Evolutionary conservation across 2,329 filamentous ascomycete species (phyloP).

Genomic region (Colletotrichum tabaci): DNA sequence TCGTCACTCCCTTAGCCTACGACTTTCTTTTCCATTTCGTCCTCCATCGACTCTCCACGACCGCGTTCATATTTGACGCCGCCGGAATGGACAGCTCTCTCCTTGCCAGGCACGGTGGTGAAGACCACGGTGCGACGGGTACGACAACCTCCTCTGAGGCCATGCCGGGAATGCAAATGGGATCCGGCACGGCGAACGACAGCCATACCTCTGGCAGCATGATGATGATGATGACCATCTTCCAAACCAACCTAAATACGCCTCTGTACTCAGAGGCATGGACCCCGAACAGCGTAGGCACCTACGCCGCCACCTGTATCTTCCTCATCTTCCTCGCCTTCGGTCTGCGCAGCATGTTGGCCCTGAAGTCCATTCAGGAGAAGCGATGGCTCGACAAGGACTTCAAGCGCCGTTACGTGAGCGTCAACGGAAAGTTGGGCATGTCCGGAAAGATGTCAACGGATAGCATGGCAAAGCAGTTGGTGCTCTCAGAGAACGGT

Average conservation of each 20-base stretch:
- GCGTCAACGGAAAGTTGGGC: constrained; percentile 75
- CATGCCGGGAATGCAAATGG: constrained; percentile 41
- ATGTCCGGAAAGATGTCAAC: constrained; percentile 72
- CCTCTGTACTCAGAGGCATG: constrained; percentile 75
- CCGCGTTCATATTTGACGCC: not conserved
- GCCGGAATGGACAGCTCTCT: constrained; percentile 33
- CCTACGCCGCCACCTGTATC: constrained; percentile 91
- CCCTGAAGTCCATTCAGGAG: constrained; percentile 76
- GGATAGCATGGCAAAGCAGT: constrained; percentile 75
- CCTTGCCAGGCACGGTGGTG: constrained; percentile 35
- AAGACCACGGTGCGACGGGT: constrained; percentile 24
- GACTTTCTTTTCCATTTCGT: not conserved
- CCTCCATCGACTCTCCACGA: not conserved
- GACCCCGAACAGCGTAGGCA: constrained; percentile 78
- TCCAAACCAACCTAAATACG: constrained; percentile 70
- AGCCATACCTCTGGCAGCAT: constrained; percentile 24
- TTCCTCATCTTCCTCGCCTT: constrained; percentile 86
- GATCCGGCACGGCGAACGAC: constrained; percentile 34
- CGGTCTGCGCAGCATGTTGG: constrained; percentile 79
- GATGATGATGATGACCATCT: constrained; percentile 65
- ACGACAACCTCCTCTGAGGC: constrained; percentile 24
- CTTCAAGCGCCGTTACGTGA: constrained; percentile 81
- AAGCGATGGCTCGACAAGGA: constrained; percentile 79
- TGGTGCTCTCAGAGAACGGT: constrained; percentile 80
- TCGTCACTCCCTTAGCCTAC: constrained; percentile 6